A percentile compares a stretch with the other conserved stretches of the same genome.
These are phyloP conservation scores for Perkinsus marinus DNA, from an alignment of 169 alveolate genomes.

Conservation along the genomic window DNA sequence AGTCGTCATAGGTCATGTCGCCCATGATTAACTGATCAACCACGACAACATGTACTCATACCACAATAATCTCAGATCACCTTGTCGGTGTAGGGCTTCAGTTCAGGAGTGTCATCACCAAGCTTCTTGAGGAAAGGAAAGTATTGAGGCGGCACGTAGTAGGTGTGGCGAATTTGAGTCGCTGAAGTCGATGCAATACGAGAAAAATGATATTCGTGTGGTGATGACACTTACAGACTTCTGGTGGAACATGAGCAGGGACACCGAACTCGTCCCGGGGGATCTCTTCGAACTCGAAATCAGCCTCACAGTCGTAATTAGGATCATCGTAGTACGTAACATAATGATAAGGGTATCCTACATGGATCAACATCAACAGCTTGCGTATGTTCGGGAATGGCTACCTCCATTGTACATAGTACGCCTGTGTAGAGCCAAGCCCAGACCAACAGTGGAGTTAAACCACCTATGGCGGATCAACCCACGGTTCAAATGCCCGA, in stretches of 20 bases:
- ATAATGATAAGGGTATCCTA: background rate
- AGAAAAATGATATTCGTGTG: no score
- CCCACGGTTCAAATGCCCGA: background rate
- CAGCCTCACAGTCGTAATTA: background rate
- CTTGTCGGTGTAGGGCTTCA: constrained; percentile 66
- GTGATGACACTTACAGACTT: constrained; percentile 2
- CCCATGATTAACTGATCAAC: background rate
- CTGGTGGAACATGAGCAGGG: constrained; percentile 32
- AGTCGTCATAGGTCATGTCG: constrained; percentile 62
- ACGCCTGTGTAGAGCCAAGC: background rate
- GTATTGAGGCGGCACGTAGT: constrained; percentile 71
- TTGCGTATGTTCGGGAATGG: no score
- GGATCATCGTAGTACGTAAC: background rate
- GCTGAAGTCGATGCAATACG: background rate
- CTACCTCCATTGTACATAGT: background rate
- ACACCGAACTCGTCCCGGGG: constrained; percentile 2
- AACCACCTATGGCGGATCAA: background rate
- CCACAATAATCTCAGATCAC: background rate
- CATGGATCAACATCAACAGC: no score
- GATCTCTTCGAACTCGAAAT: background rate
- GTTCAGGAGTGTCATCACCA: constrained; percentile 70
- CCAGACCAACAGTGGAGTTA: background rate
- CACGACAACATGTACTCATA: background rate
- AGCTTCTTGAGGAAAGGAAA: constrained; percentile 66
- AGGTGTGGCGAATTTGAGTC: constrained; percentile 36